These are phyloP conservation scores for Leptographium lundbergii DNA, from an alignment of 2,329 filamentous ascomycete genomes.

Conservation along the genomic window DNA sequence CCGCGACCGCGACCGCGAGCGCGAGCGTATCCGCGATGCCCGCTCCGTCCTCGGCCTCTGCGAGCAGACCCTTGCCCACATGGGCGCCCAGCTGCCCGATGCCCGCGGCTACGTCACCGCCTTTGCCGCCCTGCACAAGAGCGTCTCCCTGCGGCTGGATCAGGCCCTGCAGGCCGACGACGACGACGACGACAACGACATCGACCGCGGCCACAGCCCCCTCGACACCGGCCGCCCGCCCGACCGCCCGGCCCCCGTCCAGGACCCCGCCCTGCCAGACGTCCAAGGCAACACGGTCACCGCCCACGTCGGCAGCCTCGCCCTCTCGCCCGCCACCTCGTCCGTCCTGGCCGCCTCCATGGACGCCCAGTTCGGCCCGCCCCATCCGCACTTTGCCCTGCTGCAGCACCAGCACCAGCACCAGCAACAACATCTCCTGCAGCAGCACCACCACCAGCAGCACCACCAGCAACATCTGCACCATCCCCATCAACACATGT, in stretches of 20 bases:
- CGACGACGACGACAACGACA: neutral
- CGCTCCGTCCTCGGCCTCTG: neutral
- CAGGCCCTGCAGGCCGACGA: neutral
- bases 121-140: slow-evolving; percentile 1
- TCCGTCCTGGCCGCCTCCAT: neutral
- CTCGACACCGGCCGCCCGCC: neutral
- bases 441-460: neutral
- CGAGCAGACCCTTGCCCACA: neutral
- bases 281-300: neutral
- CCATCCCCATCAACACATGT: neutral
- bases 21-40: neutral
- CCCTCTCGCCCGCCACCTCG: neutral
- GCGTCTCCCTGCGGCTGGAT: neutral
- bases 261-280: neutral
- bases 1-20: neutral
- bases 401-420: neutral
- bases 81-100: slow-evolving; percentile 2
- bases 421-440: neutral
- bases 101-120: slow-evolving; percentile 1
- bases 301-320: neutral
- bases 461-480: neutral
- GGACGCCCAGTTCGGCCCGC: neutral
- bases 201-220: neutral
- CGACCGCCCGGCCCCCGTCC: too few relatives aligned
- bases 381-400: neutral